phyloP scores from a whole-genome alignment of 768 basidiomycete genomes.

The Mycena venus region DNA sequence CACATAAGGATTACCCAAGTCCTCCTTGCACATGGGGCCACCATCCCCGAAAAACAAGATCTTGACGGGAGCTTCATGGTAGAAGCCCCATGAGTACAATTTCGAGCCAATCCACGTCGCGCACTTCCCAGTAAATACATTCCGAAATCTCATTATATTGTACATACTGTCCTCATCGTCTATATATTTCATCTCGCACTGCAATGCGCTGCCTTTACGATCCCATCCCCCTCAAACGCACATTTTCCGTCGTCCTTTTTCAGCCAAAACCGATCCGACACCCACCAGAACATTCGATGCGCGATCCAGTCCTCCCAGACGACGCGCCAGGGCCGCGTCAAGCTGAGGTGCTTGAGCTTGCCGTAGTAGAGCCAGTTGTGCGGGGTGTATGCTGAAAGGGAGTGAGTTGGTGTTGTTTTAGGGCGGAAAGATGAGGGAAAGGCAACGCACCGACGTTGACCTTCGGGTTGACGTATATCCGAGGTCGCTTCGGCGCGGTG shows the following conservation, averaged over 20 bases:
- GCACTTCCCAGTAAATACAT: too few species aligned
- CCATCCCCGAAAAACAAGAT: too few species aligned
- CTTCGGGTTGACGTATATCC: constrained; percentile 35
- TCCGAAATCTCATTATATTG: too few species aligned
- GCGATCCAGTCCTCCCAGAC: constrained; percentile 41
- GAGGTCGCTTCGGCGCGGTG: constrained; percentile 32
- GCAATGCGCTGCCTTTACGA: constrained; percentile 29
- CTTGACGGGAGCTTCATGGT: too few species aligned
- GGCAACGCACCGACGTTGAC: constrained; percentile 27
- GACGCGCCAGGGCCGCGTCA: constrained; percentile 37
- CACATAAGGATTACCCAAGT: too few species aligned
- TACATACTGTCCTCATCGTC: too few species aligned
- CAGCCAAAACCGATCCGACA: constrained; percentile 35
- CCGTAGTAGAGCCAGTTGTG: constrained; percentile 38
- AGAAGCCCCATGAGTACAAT: too few species aligned
- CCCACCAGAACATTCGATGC: constrained; percentile 37
- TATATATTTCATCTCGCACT: too few species aligned
- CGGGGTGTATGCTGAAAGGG: constrained; percentile 31
- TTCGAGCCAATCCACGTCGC: too few species aligned
- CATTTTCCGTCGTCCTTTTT: constrained; percentile 36
- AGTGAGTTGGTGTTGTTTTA: neutral
- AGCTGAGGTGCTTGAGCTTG: constrained; percentile 30
- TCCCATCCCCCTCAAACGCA: constrained; percentile 31
- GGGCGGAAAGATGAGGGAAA: neutral
- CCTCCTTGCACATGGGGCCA: too few species aligned